These are phyloP conservation scores for Geotrichum restrictum DNA, from an alignment of 1,139 yeast species.

Conservation along the genomic window DNA sequence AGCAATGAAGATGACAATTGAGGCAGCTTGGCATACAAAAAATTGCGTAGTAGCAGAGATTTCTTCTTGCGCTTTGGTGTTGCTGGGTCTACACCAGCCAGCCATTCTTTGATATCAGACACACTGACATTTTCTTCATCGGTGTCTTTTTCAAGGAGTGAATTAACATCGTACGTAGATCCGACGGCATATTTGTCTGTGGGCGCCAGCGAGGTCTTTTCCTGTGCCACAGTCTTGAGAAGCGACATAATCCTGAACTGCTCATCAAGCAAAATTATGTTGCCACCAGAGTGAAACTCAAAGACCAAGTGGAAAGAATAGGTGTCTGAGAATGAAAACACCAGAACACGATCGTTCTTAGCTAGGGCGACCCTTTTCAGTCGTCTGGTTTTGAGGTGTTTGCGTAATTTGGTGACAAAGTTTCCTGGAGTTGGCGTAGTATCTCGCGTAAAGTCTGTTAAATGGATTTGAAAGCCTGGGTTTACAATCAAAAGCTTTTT, in stretches of 20 bases:
- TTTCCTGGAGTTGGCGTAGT: constrained; percentile 78
- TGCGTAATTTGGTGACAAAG: constrained; percentile 79
- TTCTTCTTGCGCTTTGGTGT: constrained; percentile 17
- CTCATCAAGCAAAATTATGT: constrained; percentile 70
- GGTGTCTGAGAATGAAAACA: constrained; percentile 70
- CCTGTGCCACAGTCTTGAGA: constrained; percentile 18
- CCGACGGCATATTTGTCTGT: constrained; percentile 26
- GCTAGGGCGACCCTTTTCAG: constrained; percentile 70
- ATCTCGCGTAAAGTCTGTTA: constrained; percentile 76
- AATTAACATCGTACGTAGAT: constrained; percentile 22
- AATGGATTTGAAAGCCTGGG: constrained; percentile 78
- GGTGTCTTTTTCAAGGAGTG: constrained; percentile 7
- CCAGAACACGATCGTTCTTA: constrained; percentile 73
- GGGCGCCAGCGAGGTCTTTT: constrained; percentile 13
- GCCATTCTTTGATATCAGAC: constrained; percentile 48
- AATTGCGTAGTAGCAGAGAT: constrained; percentile 62
- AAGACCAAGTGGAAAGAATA: constrained; percentile 73
- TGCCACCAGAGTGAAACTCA: constrained; percentile 95
- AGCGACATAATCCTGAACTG: constrained; percentile 64
- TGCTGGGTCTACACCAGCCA: constrained; percentile 37
- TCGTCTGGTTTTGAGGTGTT: constrained; percentile 78
- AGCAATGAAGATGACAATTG: constrained; percentile 77
- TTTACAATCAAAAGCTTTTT: constrained; percentile 73
- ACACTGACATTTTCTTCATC: constrained; percentile 21
- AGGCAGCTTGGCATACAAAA: constrained; percentile 64